Evolutionary conservation across 352 stramenopile genomes (phyloP).

Genomic region (Pythium insidiosum): DNA sequence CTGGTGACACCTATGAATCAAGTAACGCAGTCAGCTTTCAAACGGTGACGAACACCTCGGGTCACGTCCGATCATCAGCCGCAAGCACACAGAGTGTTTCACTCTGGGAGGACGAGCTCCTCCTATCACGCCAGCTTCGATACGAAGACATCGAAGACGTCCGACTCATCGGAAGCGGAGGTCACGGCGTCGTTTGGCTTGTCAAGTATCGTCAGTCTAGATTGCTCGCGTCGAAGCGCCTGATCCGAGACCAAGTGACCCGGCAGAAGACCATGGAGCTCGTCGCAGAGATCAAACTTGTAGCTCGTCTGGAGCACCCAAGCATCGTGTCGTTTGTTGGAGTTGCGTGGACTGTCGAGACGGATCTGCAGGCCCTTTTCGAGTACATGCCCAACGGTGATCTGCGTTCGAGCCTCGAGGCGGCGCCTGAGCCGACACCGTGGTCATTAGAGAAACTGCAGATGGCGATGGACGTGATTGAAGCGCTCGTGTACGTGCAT

Average conservation of each 20-base stretch:
- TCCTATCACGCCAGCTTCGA: conserved; percentile 36
- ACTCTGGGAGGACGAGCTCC: conserved; percentile 45
- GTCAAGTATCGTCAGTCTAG: conserved; percentile 28
- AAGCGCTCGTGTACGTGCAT: conserved; percentile 42
- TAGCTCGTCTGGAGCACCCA: conserved; percentile 44
- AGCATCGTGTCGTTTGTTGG: conserved; percentile 60
- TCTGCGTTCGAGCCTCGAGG: conserved; percentile 35
- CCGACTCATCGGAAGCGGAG: conserved; percentile 31
- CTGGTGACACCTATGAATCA: too few relatives aligned
- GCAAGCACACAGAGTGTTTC: too few relatives aligned
- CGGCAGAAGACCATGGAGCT: conserved; percentile 38
- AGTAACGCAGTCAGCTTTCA: too few relatives aligned
- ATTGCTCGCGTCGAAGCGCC: conserved; percentile 38
- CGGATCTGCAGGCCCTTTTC: conserved; percentile 48
- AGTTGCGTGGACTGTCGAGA: conserved; percentile 52
- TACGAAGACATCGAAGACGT: conserved; percentile 46
- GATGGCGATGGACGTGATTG: conserved; percentile 11
- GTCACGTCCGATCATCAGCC: too few relatives aligned
- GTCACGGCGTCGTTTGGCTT: conserved; percentile 38
- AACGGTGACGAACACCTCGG: too few relatives aligned
- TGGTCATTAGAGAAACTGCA: too few relatives aligned
- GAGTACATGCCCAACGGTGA: conserved; percentile 63
- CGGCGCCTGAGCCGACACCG: conserved; percentile 2
- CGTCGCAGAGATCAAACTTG: conserved; percentile 67
- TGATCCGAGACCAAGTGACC: conserved; percentile 35